Conservation (phyloP, 331 rosid species). For the Pyracantha coccinea region DNA sequence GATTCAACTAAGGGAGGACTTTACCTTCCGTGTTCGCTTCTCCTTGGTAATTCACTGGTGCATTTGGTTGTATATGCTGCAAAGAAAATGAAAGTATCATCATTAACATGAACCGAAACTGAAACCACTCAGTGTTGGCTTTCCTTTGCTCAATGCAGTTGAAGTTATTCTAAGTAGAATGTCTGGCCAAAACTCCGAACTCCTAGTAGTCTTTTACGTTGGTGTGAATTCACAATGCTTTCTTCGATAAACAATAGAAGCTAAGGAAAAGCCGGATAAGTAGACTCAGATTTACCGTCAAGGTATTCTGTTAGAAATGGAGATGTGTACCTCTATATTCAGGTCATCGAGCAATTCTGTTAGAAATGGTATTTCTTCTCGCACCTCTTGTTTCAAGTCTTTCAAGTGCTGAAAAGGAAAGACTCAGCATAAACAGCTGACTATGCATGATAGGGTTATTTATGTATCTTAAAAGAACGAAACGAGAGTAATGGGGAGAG, state of each 20-base stretch:
- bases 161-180: background rate
- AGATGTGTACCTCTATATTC: constrained; percentile 39
- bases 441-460: background rate
- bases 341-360: constrained; percentile 47
- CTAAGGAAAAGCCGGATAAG: background rate
- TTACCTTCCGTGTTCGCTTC: constrained; percentile 46
- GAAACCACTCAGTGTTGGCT: background rate
- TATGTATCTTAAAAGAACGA: background rate
- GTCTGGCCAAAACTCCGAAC: background rate
- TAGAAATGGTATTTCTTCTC: constrained; percentile 49
- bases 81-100: constrained; percentile 18
- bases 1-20: background rate
- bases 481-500: constrained; percentile 1
- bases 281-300: background rate
- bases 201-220: background rate
- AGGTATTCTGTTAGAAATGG: constrained; percentile 1
- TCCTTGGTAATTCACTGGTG: constrained; percentile 20
- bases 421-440: constrained; percentile 18
- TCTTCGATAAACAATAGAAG: background rate
- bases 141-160: background rate
- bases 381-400: constrained; percentile 36
- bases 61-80: constrained; percentile 45
- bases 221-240: background rate
- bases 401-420: constrained; percentile 48
- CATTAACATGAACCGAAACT: background rate